Evolutionary conservation across 2,329 filamentous ascomycete species (phyloP).

Genomic region (Colletotrichum tropicicola): DNA sequence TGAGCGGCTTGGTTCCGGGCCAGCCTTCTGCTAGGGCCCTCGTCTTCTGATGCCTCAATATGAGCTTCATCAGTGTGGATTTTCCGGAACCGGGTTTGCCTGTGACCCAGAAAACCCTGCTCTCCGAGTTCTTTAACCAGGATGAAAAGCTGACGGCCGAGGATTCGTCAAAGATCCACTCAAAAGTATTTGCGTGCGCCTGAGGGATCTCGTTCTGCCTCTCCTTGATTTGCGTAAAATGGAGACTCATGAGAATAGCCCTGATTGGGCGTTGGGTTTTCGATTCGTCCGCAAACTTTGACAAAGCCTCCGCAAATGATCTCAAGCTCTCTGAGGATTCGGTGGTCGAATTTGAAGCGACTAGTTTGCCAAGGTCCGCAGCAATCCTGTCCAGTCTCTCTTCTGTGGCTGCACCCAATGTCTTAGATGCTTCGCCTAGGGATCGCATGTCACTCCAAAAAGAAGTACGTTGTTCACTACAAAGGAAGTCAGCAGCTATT

Average conservation of each 20-base stretch:
- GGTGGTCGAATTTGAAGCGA: too few relatives aligned
- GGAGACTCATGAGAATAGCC: not conserved
- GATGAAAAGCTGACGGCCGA: conserved; percentile 31
- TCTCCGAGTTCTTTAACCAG: conserved; percentile 38
- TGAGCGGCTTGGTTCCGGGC: conserved; percentile 38
- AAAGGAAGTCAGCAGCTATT: too few relatives aligned
- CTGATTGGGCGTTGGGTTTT: not conserved
- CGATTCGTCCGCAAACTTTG: not conserved
- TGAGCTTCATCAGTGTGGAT: conserved; percentile 53
- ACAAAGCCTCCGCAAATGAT: too few relatives aligned
- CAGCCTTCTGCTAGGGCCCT: conserved; percentile 38
- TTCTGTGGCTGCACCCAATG: not conserved
- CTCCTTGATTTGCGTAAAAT: conserved; percentile 3
- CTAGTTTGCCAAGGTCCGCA: not conserved
- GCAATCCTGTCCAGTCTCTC: not conserved
- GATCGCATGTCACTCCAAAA: not conserved
- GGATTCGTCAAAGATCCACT: conserved; percentile 45
- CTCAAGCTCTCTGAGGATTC: too few relatives aligned
- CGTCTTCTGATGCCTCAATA: conserved; percentile 39
- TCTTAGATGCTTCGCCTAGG: not conserved
- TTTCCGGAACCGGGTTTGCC: conserved; percentile 57
- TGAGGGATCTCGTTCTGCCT: conserved; percentile 39
- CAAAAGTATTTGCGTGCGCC: conserved; percentile 45
- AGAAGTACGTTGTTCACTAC: not conserved
- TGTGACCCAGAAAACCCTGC: conserved; percentile 46